These are phyloP conservation scores for Yamadazyma sp. DNA, from an alignment of 1,139 yeast genomes.

Conservation along the genomic window DNA sequence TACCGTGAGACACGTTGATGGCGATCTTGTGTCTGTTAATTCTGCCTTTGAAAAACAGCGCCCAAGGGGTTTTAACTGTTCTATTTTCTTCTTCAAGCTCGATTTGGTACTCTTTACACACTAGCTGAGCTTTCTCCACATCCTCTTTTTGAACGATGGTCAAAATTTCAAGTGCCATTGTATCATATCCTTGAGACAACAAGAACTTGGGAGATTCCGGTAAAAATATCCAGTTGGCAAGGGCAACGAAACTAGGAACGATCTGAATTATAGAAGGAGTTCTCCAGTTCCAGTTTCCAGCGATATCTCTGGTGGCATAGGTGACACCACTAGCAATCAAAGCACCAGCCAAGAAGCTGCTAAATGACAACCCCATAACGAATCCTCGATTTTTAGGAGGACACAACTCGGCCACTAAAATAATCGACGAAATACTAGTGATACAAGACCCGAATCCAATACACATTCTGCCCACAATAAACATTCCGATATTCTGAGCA, in stretches of 20 bases:
- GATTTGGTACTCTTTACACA: slow-evolving; percentile 5
- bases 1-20: slow-evolving; percentile 15
- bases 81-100: not conserved
- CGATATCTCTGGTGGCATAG: slow-evolving; percentile 13
- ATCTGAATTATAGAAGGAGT: slow-evolving; percentile 18
- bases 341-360: slow-evolving; percentile 14
- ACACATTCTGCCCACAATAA: slow-evolving; percentile 17
- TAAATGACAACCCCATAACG: slow-evolving; percentile 15
- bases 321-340: slow-evolving; percentile 15
- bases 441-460: slow-evolving; percentile 18
- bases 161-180: slow-evolving; percentile 12
- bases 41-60: slow-evolving; percentile 10
- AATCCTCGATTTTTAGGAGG: slow-evolving; percentile 13
- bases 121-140: slow-evolving; percentile 1
- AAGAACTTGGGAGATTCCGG: slow-evolving; percentile 19
- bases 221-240: slow-evolving; percentile 12
- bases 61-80: slow-evolving; percentile 11
- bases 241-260: slow-evolving; percentile 12
- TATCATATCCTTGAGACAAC: slow-evolving; percentile 11
- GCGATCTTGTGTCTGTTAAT: slow-evolving; percentile 12
- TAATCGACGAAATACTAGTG: slow-evolving; percentile 13
- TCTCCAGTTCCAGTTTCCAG: slow-evolving; percentile 20
- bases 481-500: slow-evolving; percentile 19
- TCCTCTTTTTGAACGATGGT: slow-evolving; percentile 9
- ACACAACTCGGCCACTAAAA: slow-evolving; percentile 18